phyloP scores from a whole-genome alignment of 1,139 yeast species.

The Hyphopichia buzzinii region DNA sequence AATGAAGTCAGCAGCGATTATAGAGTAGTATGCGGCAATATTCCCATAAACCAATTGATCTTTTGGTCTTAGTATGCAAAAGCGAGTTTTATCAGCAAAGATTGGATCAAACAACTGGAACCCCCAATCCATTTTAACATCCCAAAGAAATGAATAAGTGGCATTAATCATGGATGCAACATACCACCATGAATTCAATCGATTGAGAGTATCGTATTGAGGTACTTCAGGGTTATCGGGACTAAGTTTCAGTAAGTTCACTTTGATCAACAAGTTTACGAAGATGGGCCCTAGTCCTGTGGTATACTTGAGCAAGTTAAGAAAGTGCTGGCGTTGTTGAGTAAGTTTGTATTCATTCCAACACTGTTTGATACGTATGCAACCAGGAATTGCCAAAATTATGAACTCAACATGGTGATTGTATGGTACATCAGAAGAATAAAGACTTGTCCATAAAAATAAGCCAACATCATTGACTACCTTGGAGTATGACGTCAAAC shows the following conservation, averaged over 20 bases:
- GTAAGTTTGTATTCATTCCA: conserved; percentile 60
- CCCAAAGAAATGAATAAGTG: conserved; percentile 83
- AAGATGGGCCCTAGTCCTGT: conserved; percentile 67
- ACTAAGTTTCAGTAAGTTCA: conserved; percentile 9
- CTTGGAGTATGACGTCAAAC: conserved; percentile 74
- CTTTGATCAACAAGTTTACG: conserved; percentile 38
- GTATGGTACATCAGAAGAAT: conserved; percentile 24
- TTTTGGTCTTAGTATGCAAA: conserved; percentile 18
- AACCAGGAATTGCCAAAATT: conserved; percentile 59
- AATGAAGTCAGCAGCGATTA: conserved; percentile 56
- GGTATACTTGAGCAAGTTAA: conserved; percentile 72
- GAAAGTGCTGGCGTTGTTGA: conserved; percentile 52
- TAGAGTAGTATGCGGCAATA: conserved; percentile 43
- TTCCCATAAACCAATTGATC: conserved; percentile 19
- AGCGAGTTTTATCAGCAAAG: conserved; percentile 9
- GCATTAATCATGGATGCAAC: conserved; percentile 61
- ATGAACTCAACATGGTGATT: conserved; percentile 44
- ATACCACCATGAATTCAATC: conserved; percentile 46
- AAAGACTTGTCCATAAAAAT: conserved; percentile 34
- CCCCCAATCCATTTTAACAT: conserved; percentile 85
- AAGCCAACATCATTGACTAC: conserved; percentile 69
- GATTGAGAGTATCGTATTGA: conserved; percentile 17
- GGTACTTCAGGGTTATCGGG: conserved; percentile 10
- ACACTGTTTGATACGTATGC: conserved; percentile 80
- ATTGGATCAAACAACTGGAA: conserved; percentile 50